A percentile compares a stretch with the other conserved stretches of the same genome.
Evolutionary conservation across 2,329 filamentous ascomycete genomes (phyloP).

Genomic region (Fusarium nematophilum): DNA sequence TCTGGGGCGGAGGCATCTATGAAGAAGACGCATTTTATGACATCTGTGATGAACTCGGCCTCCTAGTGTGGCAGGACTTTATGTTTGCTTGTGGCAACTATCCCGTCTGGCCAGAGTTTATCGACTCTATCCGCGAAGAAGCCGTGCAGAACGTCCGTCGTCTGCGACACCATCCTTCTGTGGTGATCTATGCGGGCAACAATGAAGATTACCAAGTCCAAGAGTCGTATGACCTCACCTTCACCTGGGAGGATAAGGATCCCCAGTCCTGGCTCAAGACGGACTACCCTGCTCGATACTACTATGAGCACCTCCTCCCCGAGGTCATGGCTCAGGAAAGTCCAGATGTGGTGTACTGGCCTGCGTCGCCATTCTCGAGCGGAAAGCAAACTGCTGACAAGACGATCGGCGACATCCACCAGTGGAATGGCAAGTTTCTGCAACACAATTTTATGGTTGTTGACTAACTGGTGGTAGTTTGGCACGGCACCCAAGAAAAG

Average conservation of each 20-base stretch:
- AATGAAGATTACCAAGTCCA: constrained; percentile 84
- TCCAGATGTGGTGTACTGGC: constrained; percentile 62
- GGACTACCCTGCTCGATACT: constrained; percentile 80
- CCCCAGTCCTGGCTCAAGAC: constrained; percentile 76
- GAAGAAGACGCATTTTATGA: constrained; percentile 76
- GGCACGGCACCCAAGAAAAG: constrained; percentile 77
- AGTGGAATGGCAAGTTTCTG: constrained; percentile 63
- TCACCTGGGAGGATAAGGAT: constrained; percentile 77
- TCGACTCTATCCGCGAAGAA: constrained; percentile 69
- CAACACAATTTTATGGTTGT: too few relatives aligned
- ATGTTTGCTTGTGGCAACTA: constrained; percentile 77
- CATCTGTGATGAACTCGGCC: constrained; percentile 73
- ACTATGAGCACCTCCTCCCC: constrained; percentile 80
- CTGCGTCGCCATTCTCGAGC: constrained; percentile 73
- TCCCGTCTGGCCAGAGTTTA: constrained; percentile 69
- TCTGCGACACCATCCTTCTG: constrained; percentile 70
- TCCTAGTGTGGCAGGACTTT: constrained; percentile 80
- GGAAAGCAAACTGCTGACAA: constrained; percentile 67
- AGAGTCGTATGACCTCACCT: constrained; percentile 74
- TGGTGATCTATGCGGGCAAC: constrained; percentile 83
- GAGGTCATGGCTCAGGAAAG: constrained; percentile 1
- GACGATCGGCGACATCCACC: constrained; percentile 83
- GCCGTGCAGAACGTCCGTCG: constrained; percentile 71
- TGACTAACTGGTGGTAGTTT: constrained; percentile 57
- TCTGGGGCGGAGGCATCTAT: constrained; percentile 56